These are phyloP conservation scores for Zalaria obscura DNA, from an alignment of 2,329 filamentous ascomycete genomes.

Conservation along the genomic window DNA sequence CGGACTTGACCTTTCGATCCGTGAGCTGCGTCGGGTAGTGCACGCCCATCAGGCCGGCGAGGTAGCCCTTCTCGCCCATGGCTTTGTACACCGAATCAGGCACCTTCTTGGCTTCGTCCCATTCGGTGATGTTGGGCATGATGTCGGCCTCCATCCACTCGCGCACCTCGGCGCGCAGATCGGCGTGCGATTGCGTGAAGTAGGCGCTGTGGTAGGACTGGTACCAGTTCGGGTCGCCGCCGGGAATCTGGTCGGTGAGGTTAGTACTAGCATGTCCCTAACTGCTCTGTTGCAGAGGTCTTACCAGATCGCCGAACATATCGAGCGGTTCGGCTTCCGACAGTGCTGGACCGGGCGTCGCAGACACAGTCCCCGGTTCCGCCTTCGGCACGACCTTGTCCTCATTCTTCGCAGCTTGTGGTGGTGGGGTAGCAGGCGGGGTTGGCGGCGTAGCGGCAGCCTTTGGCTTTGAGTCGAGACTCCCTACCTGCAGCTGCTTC, in stretches of 20 bases:
- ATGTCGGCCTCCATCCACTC: conserved; percentile 83
- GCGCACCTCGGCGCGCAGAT: conserved; percentile 78
- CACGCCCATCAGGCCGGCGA: conserved; percentile 79
- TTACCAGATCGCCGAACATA: conserved; percentile 56
- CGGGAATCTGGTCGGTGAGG: conserved; percentile 46
- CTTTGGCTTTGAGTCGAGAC: conserved; percentile 72
- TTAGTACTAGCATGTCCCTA: too few species aligned
- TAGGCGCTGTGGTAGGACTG: conserved; percentile 92
- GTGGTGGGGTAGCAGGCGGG: conserved; percentile 31
- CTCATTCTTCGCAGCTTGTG: conserved; percentile 22
- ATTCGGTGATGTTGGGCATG: conserved; percentile 84
- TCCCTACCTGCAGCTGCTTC: conserved; percentile 66
- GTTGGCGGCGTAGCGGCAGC: conserved; percentile 32
- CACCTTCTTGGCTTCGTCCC: conserved; percentile 90
- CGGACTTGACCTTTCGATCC: conserved; percentile 57
- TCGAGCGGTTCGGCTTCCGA: conserved; percentile 63
- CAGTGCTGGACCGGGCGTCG: conserved; percentile 23
- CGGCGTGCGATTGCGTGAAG: conserved; percentile 87
- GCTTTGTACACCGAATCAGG: conserved; percentile 85
- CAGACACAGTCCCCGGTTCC: conserved; percentile 39
- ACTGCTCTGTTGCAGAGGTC: too few species aligned
- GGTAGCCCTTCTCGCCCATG: conserved; percentile 84
- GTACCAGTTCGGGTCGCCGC: conserved; percentile 88
- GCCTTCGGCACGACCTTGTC: conserved; percentile 43
- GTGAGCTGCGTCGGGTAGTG: conserved; percentile 59